Evolutionary conservation across 2,329 filamentous ascomycete genomes (phyloP), one percentile per base, ranked within the genome.

Genomic region (Trichoderma polysporum): DNA sequence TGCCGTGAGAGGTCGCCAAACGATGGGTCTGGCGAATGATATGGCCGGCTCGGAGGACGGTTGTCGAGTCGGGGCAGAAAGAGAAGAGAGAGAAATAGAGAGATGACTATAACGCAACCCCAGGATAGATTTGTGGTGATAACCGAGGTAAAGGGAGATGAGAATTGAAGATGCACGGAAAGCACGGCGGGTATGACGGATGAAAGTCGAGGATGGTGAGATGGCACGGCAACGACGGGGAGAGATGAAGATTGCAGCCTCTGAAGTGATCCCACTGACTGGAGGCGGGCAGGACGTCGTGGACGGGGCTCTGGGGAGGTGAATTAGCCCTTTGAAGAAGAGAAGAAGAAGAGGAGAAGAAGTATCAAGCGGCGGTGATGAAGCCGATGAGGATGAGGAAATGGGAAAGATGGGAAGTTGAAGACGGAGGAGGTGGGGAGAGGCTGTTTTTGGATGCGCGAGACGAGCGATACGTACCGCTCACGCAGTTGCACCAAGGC

Each of bases 381-480:
- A 54, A 22, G 58, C 45, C 47, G 49, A 56, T 54, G 65, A 63
- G 27, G 31, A 59, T 63, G 65, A 63, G 47, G 65, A 50, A 67
- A 56, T 27, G 49, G 35, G 65, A 62, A 31, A 61, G 65, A 67
- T 33, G 35, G 65, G 49, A 52, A 66, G 65, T 56, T 39, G 35
- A 60, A 33, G 54, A 59, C 45, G 33, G 41, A 64, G 60, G 50
- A 56, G 50, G 58, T 63, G 65, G 65, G 65, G 58, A 67, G 57
- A 29, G 47, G 45, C 49, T 67, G 65, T 39, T 67, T 67, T 67
- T 67, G 65, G 57, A 17, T 67, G 63, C 63, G 63, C 50, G 63
- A 58, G 63, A 41, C 33, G 60, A 49, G 49, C 35, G 60, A 54
- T 64, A 64, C 60, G 60, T 64, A 64, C 60, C 49, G 22, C 22